Evolutionary conservation across 495 filamentous ascomycete species (phyloP), one percentile per base, ranked within the genome.

Genomic region (Tuber indicum): DNA sequence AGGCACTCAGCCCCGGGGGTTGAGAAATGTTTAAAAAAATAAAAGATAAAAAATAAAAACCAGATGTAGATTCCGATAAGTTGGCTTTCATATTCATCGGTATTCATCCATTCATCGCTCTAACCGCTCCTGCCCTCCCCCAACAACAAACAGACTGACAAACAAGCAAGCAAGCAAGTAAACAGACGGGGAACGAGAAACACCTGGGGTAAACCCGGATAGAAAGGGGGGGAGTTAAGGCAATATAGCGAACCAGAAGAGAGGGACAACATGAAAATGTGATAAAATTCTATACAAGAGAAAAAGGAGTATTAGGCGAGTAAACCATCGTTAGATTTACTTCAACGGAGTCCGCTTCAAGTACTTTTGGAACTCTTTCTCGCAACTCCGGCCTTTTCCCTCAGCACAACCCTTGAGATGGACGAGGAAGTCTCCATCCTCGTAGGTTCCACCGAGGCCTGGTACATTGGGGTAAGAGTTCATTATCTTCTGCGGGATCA

Each of bases 341-440:
- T 71, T 72, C 41, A 76, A 26, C 14, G 71, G 66, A 4, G 77
- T 83, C 87, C 87, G 88, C 72, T 86, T 83, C 79, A 88, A 89
- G 74, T 87, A 90, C 36, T 85, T 86, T 42, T 87, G 84, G 81
- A 92, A 86, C 82, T 96, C 92, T 32, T 87, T 87, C 74, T 91
- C 90, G 84, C 96, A 99, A 75, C 88, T 89, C 47, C 89, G 84
- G 26, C 6, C 58, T 14, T 84, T 83, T 9, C 83, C 79, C 44
- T 87, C 85, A n/a, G 90, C 87, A 83, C 96, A 99, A 41, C 88
- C 89, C 26, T 86, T 85, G 76, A 98, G 93, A 26, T 89, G 87
- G 78, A 96, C 89, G 1, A 94, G 87, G 72, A 98, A 91, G 81
- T 99, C 96, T 0, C 93, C 96, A n/a, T 96, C 92, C 81, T 89